Percentiles rank a stretch among this genome's conserved stretches.
Evolutionary conservation across 352 stramenopile species (phyloP).

Genomic region (Phytophthora chlamydospora): DNA sequence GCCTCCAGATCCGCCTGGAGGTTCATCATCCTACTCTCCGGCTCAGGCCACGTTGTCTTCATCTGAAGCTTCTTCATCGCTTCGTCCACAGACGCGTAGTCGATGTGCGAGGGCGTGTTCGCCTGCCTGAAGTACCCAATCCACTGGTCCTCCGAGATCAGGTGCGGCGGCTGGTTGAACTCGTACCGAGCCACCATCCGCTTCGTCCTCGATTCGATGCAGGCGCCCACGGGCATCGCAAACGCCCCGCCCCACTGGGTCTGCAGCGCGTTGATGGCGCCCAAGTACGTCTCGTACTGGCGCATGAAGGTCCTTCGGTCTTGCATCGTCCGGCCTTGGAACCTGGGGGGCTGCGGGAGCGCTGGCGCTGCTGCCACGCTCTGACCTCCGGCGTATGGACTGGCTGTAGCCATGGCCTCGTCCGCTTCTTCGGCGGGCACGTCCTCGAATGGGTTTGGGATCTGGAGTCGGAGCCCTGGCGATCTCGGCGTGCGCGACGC

Average conservation of each 20-base stretch:
- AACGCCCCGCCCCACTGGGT: neutral
- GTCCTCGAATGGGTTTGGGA: slow-evolving; percentile 10
- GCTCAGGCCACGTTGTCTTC: neutral
- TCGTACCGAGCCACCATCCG: neutral
- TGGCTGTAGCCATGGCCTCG: neutral
- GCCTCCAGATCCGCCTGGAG: neutral
- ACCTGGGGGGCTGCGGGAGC: neutral
- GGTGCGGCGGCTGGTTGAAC: neutral
- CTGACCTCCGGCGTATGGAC: neutral
- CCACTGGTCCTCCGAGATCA: neutral
- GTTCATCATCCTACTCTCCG: neutral
- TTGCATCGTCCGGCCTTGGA: neutral
- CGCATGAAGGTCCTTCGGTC: neutral
- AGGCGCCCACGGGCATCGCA: neutral
- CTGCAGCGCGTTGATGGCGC: slow-evolving; percentile 1
- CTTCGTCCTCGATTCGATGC: neutral
- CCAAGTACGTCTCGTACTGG: slow-evolving; percentile 2
- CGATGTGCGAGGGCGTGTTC: neutral
- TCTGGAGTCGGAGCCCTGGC: slow-evolving; percentile 3
- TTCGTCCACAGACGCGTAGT: neutral
- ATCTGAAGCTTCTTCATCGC: slow-evolving; percentile 1
- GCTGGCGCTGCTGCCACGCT: neutral
- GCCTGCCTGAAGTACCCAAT: neutral
- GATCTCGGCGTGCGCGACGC: neutral
- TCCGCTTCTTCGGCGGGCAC: neutral